These are phyloP conservation scores for Calonectria pseudoturangicola DNA, from an alignment of 2,329 filamentous ascomycete species.

Conservation along the genomic window DNA sequence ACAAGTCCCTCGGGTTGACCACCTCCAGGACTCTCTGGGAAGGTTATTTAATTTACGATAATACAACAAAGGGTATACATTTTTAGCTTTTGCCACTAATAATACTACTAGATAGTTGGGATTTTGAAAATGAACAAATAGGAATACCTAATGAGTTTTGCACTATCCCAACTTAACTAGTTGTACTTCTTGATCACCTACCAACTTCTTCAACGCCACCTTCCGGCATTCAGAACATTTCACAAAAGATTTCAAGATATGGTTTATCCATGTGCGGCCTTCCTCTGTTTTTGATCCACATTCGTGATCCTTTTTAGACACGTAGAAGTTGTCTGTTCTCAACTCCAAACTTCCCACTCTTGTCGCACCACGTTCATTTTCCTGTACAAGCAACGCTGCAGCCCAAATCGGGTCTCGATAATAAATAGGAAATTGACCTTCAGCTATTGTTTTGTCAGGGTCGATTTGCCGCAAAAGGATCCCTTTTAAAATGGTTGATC, in stretches of 20 bases:
- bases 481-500: constrained; percentile 15
- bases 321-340: constrained; percentile 34
- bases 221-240: constrained; percentile 18
- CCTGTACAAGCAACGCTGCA: constrained; percentile 22
- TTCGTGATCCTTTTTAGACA: background rate
- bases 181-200: background rate
- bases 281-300: background rate
- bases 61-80: too few species aligned
- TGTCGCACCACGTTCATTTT: constrained; percentile 6
- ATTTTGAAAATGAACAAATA: too few species aligned
- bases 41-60: too few species aligned
- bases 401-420: constrained; percentile 22
- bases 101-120: too few species aligned
- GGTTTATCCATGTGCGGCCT: background rate
- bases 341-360: constrained; percentile 38
- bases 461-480: constrained; percentile 34
- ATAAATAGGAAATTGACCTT: background rate
- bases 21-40: too few species aligned
- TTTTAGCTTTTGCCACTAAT: too few species aligned
- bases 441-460: background rate
- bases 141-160: too few species aligned
- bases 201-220: constrained; percentile 18
- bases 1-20: too few species aligned
- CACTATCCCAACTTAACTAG: background rate
- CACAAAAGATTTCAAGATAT: background rate